phyloP scores from a whole-genome alignment of 2,329 filamentous ascomycete genomes.

The Geoglossum cookeanum region DNA sequence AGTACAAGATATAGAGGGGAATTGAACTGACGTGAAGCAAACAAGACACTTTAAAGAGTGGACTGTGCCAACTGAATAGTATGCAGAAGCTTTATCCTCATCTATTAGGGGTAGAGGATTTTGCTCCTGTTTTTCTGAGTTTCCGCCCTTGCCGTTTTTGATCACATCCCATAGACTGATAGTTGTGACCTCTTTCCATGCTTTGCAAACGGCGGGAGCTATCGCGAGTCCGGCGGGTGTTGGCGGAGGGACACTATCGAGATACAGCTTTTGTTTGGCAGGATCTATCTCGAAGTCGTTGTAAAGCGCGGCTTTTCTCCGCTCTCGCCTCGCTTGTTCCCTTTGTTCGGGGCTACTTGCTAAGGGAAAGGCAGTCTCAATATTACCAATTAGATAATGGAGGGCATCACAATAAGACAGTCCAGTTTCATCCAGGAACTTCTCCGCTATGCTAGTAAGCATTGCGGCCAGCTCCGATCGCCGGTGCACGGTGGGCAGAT shows the following conservation, averaged over 20 bases:
- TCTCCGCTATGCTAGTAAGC: constrained; percentile 18
- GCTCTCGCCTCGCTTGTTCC: constrained; percentile 16
- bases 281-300: neutral
- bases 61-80: neutral
- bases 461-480: constrained; percentile 19
- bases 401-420: constrained; percentile 17
- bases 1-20: neutral
- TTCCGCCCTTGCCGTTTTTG: neutral
- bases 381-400: neutral
- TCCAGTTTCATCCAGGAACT: constrained; percentile 18
- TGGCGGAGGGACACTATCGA: constrained; percentile 15
- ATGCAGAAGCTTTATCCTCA: neutral
- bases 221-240: constrained; percentile 13
- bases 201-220: constrained; percentile 19
- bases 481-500: constrained; percentile 16
- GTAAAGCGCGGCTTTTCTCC: constrained; percentile 6
- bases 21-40: constrained; percentile 4
- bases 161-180: constrained; percentile 24
- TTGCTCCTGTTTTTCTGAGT: neutral
- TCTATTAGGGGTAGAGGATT: neutral
- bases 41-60: constrained; percentile 3
- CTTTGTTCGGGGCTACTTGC: constrained; percentile 1
- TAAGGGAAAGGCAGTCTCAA: constrained; percentile 10
- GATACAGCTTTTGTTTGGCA: constrained; percentile 16
- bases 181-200: constrained; percentile 17